Percentiles rank a stretch among this genome's conserved stretches.
Evolutionary conservation across 257 asterid genomes (phyloP).

Genomic region (Solanum pinnatisectum): DNA sequence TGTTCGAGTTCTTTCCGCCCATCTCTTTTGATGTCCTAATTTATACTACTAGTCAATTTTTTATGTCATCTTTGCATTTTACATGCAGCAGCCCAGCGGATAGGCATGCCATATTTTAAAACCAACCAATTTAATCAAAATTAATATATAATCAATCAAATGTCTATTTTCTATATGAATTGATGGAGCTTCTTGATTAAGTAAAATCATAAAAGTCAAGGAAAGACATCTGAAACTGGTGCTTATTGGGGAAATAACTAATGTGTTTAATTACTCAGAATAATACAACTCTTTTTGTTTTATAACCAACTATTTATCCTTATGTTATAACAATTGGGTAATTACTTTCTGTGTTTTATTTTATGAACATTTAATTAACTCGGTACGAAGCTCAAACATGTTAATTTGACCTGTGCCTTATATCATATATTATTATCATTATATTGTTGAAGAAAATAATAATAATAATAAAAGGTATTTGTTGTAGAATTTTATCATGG

Average conservation of each 20-base stretch:
- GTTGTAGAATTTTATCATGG: neutral
- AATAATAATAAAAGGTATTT: neutral
- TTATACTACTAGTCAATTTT: neutral
- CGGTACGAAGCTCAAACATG: neutral
- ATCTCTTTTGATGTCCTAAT: neutral
- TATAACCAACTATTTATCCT: neutral
- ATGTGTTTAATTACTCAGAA: neutral
- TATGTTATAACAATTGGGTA: neutral
- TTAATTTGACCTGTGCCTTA: neutral
- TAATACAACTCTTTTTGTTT: neutral
- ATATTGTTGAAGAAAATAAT: neutral
- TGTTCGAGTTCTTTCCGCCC: neutral
- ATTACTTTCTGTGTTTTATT: neutral
- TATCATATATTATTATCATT: no score
- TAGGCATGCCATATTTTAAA: neutral
- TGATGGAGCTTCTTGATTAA: neutral
- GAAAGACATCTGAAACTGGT: neutral
- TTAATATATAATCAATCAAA: neutral
- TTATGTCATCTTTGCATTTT: neutral
- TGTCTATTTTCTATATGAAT: neutral
- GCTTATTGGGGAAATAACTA: neutral
- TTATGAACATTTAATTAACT: neutral
- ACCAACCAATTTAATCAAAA: neutral
- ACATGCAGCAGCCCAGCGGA: slow-evolving; percentile 1
- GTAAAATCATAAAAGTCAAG: neutral